Conservation (phyloP, 208 protist species). For the Kentomonas sorsogonicus region DNA sequence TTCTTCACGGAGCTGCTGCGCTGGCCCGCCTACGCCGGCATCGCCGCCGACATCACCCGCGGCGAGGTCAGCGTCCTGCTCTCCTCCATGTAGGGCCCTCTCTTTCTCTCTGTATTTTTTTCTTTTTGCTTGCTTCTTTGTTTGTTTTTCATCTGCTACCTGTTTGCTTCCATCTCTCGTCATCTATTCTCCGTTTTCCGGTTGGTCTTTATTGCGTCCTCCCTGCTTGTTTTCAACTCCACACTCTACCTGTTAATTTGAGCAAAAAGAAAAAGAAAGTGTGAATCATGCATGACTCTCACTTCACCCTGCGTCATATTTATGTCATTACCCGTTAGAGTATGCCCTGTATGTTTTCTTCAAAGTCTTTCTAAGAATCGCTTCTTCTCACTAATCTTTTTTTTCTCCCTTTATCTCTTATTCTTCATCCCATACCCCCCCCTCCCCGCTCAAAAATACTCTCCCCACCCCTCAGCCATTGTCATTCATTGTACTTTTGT, state of each 20-base stretch:
- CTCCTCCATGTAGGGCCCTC: slow-evolving; percentile 21
- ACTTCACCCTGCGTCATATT: not conserved
- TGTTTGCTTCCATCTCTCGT: not conserved
- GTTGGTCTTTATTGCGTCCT: not conserved
- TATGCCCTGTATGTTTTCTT: slow-evolving; percentile 1
- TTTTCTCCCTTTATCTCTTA: too few species aligned
- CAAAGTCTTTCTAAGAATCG: too few species aligned
- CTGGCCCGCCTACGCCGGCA: slow-evolving; percentile 52
- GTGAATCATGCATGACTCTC: not conserved
- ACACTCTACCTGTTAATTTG: not conserved
- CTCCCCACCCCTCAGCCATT: too few species aligned
- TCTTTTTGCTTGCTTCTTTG: slow-evolving; percentile 1
- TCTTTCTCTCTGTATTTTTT: slow-evolving; percentile 14
- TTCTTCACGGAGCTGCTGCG: slow-evolving; percentile 48
- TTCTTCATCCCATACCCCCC: too few species aligned
- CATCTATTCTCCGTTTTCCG: not conserved
- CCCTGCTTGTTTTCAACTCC: not conserved
- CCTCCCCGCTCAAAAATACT: too few species aligned
- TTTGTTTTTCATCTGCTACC: slow-evolving; percentile 3
- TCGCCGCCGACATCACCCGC: slow-evolving; percentile 31
- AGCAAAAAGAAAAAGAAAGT: not conserved
- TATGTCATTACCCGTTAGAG: not conserved
- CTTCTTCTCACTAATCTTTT: too few species aligned
- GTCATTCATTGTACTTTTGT: slow-evolving; percentile 3
- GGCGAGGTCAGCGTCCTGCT: slow-evolving; percentile 41